phyloP scores from a whole-genome alignment of 139 green algal species.

The Haematococcus lacustris region DNA sequence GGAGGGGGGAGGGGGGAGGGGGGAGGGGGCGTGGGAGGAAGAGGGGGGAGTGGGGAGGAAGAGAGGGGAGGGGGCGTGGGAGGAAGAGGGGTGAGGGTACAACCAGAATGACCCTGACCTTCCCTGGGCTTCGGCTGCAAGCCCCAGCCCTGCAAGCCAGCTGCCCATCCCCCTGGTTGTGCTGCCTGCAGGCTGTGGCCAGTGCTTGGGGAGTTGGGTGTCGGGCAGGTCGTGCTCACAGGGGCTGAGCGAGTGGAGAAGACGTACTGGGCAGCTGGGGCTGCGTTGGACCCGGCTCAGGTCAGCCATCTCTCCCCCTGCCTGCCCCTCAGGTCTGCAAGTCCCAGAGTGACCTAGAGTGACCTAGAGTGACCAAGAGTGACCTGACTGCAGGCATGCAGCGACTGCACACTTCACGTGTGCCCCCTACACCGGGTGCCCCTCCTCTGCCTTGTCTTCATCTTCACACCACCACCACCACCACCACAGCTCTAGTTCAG shows the following conservation, averaged over 20 bases:
- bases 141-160: background rate
- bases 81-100: background rate
- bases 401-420: no score
- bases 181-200: slow-evolving; percentile 7
- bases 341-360: no score
- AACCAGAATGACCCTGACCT: background rate
- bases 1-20: background rate
- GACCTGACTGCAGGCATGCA: no score
- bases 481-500: no score
- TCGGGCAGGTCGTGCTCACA: slow-evolving; percentile 1
- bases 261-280: slow-evolving; percentile 1
- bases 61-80: background rate
- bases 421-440: no score
- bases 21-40: background rate
- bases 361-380: no score
- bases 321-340: no score
- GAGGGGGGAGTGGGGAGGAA: background rate
- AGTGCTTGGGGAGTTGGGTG: slow-evolving; percentile 1
- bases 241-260: slow-evolving; percentile 7
- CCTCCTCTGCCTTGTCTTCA: no score
- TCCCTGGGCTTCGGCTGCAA: background rate
- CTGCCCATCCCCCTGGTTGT: background rate
- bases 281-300: background rate
- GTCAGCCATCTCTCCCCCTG: no score
- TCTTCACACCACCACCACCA: no score